Percentiles rank a stretch among this genome's conserved stretches.
These are phyloP conservation scores for Ajuga chamaepitys DNA, from an alignment of 257 asterid genomes.

Conservation along the genomic window DNA sequence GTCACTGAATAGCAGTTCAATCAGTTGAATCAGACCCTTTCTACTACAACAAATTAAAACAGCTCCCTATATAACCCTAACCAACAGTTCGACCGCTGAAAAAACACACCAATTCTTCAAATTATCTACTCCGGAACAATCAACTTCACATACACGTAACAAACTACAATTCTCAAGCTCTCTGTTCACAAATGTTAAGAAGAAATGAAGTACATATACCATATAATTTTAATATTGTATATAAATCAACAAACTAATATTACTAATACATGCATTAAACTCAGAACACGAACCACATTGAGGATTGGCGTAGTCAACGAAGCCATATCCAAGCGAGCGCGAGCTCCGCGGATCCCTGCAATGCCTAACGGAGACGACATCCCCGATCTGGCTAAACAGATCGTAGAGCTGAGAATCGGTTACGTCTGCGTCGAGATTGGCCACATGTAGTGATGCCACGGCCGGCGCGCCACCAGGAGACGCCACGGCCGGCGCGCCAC, in stretches of 20 bases:
- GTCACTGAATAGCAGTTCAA: neutral
- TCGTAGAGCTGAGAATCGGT: slow-evolving; percentile 71
- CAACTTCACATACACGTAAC: neutral
- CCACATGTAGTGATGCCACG: slow-evolving; percentile 66
- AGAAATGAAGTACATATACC: neutral
- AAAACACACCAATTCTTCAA: neutral
- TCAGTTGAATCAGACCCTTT: neutral
- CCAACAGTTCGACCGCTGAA: neutral
- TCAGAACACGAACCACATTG: slow-evolving; percentile 50
- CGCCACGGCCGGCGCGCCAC: slow-evolving; percentile 34
- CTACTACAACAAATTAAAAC: too few relatives aligned
- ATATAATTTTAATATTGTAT: neutral
- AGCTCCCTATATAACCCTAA: too few relatives aligned
- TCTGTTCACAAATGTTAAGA: neutral
- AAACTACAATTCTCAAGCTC: neutral
- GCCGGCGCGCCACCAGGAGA: slow-evolving; percentile 30
- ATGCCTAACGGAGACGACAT: slow-evolving; percentile 77
- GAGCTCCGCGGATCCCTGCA: slow-evolving; percentile 60
- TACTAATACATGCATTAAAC: neutral
- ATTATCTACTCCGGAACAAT: neutral
- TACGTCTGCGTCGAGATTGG: slow-evolving; percentile 60
- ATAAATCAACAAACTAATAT: too few relatives aligned
- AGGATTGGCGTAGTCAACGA: slow-evolving; percentile 63
- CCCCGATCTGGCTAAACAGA: slow-evolving; percentile 70
- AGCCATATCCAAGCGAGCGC: slow-evolving; percentile 69